Evolutionary conservation across 2,329 filamentous ascomycete genomes (phyloP), one percentile per base, ranked within the genome.

Genomic region (Aureobasidium mangrovei): DNA sequence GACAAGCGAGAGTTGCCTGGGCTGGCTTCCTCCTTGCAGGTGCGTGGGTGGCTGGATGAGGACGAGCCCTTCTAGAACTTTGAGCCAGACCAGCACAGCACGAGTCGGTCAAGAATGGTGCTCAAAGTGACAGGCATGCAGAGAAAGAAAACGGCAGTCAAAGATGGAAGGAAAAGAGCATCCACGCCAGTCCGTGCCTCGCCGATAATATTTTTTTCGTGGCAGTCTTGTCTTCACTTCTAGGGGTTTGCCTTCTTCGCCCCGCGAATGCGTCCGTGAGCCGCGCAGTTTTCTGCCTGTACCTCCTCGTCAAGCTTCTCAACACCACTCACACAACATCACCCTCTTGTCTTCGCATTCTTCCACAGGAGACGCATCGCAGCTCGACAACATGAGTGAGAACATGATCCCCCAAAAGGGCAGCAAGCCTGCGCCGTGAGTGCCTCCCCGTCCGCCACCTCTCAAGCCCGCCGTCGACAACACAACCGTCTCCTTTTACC

Each of bases 381-480:
- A 18, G 18, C 41, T 52, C 31, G 36, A 28, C 29, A 38, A 33
- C 24, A 53, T 53, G 49, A 44, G 40, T 33, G 49, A 53, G 26
- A 53, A 53, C 41, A 44, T 53, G 40, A 53, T 52, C 40, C 48
- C 48, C 32, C 47, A 51, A n/a, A 51, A 51, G 47, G 47, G 47
- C 48, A 52, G 40, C 40, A 52, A 52, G 48, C 48, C 48, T 36
- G 48, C 48, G 10, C 48, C 48, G 48, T 52, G 40, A 52, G 48
- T 52, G 35, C 7, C 26, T 9, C 6, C 40, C 32, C 24, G 9
- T 35, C 48, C 28, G 29, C 48, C 48, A 26, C 48, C 48, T 40
- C 48, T 8, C 40, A 7, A 7, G 40, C 18, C 47, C 31, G 6
- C 31, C 9, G 5, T 26, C 6, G 43, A 43, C 8, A 52, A 38